Percentiles rank a stretch among this genome's conserved stretches.
These are phyloP conservation scores for Suillus subalutaceus DNA, from an alignment of 768 basidiomycete species.

Conservation along the genomic window DNA sequence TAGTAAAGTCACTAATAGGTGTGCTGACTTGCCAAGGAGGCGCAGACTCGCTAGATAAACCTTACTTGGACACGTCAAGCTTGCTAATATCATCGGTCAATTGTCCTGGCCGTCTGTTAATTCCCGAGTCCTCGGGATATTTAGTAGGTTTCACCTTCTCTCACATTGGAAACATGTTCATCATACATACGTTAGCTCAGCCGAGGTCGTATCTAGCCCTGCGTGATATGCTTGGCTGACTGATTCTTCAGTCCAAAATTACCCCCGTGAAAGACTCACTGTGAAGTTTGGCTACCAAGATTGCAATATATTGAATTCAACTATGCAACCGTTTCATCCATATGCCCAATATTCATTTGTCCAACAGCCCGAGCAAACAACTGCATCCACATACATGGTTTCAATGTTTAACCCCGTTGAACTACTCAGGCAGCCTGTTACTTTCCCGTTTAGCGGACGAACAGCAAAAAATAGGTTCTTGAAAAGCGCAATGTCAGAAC, in stretches of 20 bases:
- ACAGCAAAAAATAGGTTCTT: slow-evolving; percentile 33
- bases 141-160: neutral
- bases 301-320: slow-evolving; percentile 7
- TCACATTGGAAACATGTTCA: neutral
- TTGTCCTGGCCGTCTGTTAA: slow-evolving; percentile 1
- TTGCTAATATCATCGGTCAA: slow-evolving; percentile 4
- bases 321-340: neutral
- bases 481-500: slow-evolving; percentile 40
- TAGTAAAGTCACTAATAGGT: neutral
- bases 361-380: neutral
- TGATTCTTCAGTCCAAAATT: neutral
- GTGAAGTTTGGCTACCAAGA: neutral
- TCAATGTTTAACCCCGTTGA: slow-evolving; percentile 20
- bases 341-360: neutral
- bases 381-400: slow-evolving; percentile 11
- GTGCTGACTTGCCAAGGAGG: neutral
- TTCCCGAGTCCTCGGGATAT: neutral
- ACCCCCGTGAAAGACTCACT: neutral
- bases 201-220: neutral
- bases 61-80: neutral
- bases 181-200: neutral
- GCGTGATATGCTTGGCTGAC: neutral
- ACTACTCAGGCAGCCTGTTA: slow-evolving; percentile 26
- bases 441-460: slow-evolving; percentile 34
- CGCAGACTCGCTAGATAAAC: neutral